phyloP scores from a whole-genome alignment of 805 yeast species.

The Saccharomyces mikatae region DNA sequence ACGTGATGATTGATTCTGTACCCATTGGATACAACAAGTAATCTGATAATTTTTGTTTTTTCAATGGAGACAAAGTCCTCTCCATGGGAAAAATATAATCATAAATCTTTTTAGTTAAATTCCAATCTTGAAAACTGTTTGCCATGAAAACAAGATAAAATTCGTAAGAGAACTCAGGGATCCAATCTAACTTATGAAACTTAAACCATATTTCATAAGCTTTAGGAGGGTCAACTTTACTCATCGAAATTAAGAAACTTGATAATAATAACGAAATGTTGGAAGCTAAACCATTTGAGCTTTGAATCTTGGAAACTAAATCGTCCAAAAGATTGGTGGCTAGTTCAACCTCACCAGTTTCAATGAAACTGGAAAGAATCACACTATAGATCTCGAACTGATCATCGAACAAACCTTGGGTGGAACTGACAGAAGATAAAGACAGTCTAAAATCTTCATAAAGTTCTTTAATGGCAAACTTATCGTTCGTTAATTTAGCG shows the following conservation, averaged over 20 bases:
- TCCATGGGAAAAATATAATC: slow-evolving; percentile 33
- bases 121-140: slow-evolving; percentile 31
- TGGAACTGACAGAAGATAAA: slow-evolving; percentile 5
- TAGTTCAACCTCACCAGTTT: slow-evolving; percentile 39
- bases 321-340: slow-evolving; percentile 54
- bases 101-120: slow-evolving; percentile 29
- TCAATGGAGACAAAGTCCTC: slow-evolving; percentile 4
- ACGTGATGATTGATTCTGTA: slow-evolving; percentile 18
- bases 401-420: slow-evolving; percentile 19
- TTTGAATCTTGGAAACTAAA: slow-evolving; percentile 39
- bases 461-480: slow-evolving; percentile 31
- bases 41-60: slow-evolving; percentile 9
- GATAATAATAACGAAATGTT: slow-evolving; percentile 38
- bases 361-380: slow-evolving; percentile 45
- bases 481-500: slow-evolving; percentile 34
- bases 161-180: slow-evolving; percentile 35
- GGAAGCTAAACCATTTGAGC: slow-evolving; percentile 26
- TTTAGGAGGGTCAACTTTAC: slow-evolving; percentile 29
- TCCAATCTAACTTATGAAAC: slow-evolving; percentile 33
- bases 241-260: slow-evolving; percentile 35
- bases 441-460: slow-evolving; percentile 34
- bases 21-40: slow-evolving; percentile 22
- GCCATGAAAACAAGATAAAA: slow-evolving; percentile 32
- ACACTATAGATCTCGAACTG: slow-evolving; percentile 45
- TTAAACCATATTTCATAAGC: slow-evolving; percentile 33